These are phyloP conservation scores for Saprolegnia parasitica DNA, from an alignment of 352 stramenopile genomes.

Conservation along the genomic window DNA sequence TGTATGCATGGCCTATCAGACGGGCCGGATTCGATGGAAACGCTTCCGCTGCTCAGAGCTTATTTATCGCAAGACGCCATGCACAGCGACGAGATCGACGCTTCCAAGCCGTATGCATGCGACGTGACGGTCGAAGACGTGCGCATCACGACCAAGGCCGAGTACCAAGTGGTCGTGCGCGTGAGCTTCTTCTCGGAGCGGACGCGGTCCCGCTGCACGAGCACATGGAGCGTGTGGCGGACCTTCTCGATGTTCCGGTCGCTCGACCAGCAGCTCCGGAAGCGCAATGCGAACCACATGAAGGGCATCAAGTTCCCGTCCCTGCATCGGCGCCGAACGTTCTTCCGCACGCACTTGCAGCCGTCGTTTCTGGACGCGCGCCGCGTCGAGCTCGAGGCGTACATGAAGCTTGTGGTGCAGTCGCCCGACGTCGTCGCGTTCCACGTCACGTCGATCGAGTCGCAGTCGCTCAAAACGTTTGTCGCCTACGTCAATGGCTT, in stretches of 20 bases:
- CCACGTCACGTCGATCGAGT: constrained; percentile 61
- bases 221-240: constrained; percentile 81
- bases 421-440: constrained; percentile 69
- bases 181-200: constrained; percentile 73
- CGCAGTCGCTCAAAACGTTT: constrained; percentile 76
- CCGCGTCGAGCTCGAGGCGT: constrained; percentile 69
- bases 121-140: constrained; percentile 61
- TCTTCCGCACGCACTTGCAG: constrained; percentile 65
- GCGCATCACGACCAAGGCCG: constrained; percentile 68
- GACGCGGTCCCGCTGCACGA: constrained; percentile 53
- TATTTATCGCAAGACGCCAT: constrained; percentile 1
- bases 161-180: constrained; percentile 73
- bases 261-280: constrained; percentile 73
- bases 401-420: constrained; percentile 55
- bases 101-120: constrained; percentile 52
- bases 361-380: constrained; percentile 58
- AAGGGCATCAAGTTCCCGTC: constrained; percentile 84
- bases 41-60: neutral
- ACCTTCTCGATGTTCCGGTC: constrained; percentile 75
- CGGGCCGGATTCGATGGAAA: neutral
- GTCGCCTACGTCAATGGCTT: constrained; percentile 71
- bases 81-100: constrained; percentile 54
- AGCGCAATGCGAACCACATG: constrained; percentile 60
- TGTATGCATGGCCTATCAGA: neutral
- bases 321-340: constrained; percentile 55